phyloP scores from a whole-genome alignment of 2,329 filamentous ascomycete genomes.

The Colletotrichum spinosum region DNA sequence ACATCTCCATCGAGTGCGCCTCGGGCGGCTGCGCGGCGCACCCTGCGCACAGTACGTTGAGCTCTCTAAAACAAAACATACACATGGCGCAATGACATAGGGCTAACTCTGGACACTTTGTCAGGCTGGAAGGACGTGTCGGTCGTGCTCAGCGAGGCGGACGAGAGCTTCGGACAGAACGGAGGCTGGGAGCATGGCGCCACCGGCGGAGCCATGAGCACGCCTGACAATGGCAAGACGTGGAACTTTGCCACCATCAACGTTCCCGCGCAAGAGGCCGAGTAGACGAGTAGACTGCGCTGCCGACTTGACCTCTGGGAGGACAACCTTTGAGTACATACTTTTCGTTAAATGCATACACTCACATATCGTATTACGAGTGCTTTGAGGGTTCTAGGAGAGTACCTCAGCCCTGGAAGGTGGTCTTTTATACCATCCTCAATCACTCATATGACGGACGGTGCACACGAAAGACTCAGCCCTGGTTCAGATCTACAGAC shows the following conservation, averaged over 20 bases:
- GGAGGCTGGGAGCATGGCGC: slow-evolving; percentile 17
- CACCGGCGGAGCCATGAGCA: slow-evolving; percentile 12
- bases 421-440: too few species aligned
- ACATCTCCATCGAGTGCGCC: slow-evolving; percentile 27
- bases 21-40: slow-evolving; percentile 10
- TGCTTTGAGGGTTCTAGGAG: too few species aligned
- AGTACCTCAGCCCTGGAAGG: too few species aligned
- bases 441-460: too few species aligned
- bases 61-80: background rate
- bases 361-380: too few species aligned
- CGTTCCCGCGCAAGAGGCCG: slow-evolving; percentile 14
- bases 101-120: background rate
- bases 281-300: background rate
- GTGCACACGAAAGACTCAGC: too few species aligned
- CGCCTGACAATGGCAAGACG: slow-evolving; percentile 9
- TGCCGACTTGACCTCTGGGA: too few species aligned
- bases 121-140: slow-evolving; percentile 18
- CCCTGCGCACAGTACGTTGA: slow-evolving; percentile 15
- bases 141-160: slow-evolving; percentile 10
- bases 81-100: background rate
- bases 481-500: too few species aligned
- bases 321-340: too few species aligned
- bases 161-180: slow-evolving; percentile 9
- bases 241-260: slow-evolving; percentile 12
- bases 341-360: too few species aligned